Percentiles rank a stretch among this genome's conserved stretches.
Conservation (phyloP, 768 basidiomycete genomes). For the Auriscalpium microsporum region DNA sequence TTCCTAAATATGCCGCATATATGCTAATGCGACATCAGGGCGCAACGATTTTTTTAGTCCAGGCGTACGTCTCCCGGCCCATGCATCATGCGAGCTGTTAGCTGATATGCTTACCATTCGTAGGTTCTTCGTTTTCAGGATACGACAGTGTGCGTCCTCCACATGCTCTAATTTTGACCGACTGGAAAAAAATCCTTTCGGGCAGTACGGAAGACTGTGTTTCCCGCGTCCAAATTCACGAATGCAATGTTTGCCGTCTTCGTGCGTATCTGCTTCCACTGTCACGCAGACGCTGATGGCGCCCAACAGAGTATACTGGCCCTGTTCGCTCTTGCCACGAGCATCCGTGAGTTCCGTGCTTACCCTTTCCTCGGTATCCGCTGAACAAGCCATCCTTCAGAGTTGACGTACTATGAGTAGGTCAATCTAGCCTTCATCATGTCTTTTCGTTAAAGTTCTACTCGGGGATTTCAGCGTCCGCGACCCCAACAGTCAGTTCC, state of each 20-base stretch:
- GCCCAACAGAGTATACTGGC: neutral
- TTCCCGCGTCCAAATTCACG: neutral
- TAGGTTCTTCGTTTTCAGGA: neutral
- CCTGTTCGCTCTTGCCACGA: neutral
- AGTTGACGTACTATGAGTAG: neutral
- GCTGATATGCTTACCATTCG: too few relatives aligned
- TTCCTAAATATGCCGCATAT: neutral
- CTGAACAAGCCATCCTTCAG: neutral
- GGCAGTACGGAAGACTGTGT: neutral
- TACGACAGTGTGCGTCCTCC: neutral
- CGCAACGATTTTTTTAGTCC: neutral
- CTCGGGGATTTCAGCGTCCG: too few relatives aligned
- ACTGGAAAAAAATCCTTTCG: neutral
- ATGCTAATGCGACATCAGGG: neutral
- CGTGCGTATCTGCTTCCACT: neutral
- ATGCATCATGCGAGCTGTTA: too few relatives aligned
- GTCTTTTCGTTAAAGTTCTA: too few relatives aligned
- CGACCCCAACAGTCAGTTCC: too few relatives aligned
- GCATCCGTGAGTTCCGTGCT: neutral
- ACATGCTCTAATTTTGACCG: neutral
- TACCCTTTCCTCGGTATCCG: neutral
- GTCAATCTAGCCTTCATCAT: neutral
- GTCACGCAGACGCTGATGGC: neutral
- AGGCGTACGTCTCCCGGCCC: neutral
- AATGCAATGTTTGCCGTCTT: neutral